phyloP scores from a whole-genome alignment of 805 yeast species.

The Candida ortonii region DNA sequence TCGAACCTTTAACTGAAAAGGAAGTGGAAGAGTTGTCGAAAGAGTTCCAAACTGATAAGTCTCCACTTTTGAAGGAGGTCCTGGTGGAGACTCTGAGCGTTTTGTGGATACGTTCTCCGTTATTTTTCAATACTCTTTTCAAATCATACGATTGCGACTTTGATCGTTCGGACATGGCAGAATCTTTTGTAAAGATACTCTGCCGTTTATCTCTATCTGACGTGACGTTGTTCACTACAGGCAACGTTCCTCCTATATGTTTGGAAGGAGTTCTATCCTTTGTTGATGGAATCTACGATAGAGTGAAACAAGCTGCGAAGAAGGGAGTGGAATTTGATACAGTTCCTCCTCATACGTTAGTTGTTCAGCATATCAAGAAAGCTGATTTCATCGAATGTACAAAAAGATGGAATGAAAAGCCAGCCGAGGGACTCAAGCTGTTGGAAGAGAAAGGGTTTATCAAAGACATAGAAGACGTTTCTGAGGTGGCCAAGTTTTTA shows the following conservation, averaged over 20 bases:
- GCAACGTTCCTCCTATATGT: slow-evolving; percentile 89
- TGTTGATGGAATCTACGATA: slow-evolving; percentile 57
- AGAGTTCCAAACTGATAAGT: slow-evolving; percentile 45
- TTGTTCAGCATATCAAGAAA: slow-evolving; percentile 52
- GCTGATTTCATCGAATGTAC: slow-evolving; percentile 76
- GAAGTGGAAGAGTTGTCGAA: slow-evolving; percentile 28
- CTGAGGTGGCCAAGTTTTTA: slow-evolving; percentile 72
- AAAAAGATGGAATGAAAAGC: slow-evolving; percentile 70
- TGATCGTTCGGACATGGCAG: slow-evolving; percentile 76
- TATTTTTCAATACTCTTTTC: slow-evolving; percentile 71
- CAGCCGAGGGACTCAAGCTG: slow-evolving; percentile 68
- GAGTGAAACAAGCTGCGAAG: slow-evolving; percentile 38
- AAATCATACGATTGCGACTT: slow-evolving; percentile 88
- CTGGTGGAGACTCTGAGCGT: slow-evolving; percentile 81
- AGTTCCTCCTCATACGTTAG: slow-evolving; percentile 30
- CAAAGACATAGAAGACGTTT: slow-evolving; percentile 40
- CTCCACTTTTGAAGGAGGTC: slow-evolving; percentile 64
- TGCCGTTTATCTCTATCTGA: slow-evolving; percentile 83
- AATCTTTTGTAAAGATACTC: slow-evolving; percentile 62
- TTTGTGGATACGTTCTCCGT: slow-evolving; percentile 77
- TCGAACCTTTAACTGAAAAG: slow-evolving; percentile 25
- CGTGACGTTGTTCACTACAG: slow-evolving; percentile 73
- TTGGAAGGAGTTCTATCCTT: slow-evolving; percentile 80
- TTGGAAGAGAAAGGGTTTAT: slow-evolving; percentile 68
- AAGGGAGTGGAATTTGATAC: slow-evolving; percentile 22